These are phyloP conservation scores for Eutreptiella sp. DNA, from an alignment of 208 protist species.

Conservation along the genomic window DNA sequence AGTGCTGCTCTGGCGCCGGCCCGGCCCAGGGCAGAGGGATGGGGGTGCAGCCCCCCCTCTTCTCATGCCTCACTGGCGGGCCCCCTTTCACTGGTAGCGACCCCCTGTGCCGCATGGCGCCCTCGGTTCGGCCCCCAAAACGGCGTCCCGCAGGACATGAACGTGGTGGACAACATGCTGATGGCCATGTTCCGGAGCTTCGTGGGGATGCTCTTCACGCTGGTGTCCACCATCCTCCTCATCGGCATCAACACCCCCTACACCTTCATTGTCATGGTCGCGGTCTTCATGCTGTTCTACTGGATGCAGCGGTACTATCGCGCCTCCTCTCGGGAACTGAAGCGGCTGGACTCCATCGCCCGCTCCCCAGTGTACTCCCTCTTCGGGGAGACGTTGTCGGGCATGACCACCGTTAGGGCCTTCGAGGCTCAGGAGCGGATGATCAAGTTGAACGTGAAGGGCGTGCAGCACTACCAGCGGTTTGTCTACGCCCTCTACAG, in stretches of 20 bases:
- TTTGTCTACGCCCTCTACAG: not conserved
- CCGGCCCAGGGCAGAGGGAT: no score
- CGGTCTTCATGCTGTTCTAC: slow-evolving; percentile 27
- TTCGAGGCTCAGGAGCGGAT: slow-evolving; percentile 16
- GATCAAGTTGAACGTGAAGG: slow-evolving; percentile 15
- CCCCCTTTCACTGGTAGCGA: no score
- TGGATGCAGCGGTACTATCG: slow-evolving; percentile 30
- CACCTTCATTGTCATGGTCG: slow-evolving; percentile 13
- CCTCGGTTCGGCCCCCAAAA: no score
- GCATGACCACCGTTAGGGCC: slow-evolving; percentile 23
- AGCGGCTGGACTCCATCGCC: slow-evolving; percentile 32
- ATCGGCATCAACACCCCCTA: slow-evolving; percentile 7
- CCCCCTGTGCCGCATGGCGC: no score
- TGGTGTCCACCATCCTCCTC: not conserved
- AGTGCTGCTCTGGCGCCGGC: no score
- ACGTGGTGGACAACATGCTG: no score
- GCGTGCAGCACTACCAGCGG: slow-evolving; percentile 1
- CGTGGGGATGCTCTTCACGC: not conserved
- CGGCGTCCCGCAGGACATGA: no score
- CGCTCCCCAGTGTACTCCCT: slow-evolving; percentile 23
- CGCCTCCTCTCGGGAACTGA: slow-evolving; percentile 19
- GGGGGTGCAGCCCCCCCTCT: no score
- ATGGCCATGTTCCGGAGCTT: no score
- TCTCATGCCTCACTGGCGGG: no score
- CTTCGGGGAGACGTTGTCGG: slow-evolving; percentile 34